Evolutionary conservation across 345 rosid genomes (phyloP).

Genomic region (Ailanthus altissimus): DNA sequence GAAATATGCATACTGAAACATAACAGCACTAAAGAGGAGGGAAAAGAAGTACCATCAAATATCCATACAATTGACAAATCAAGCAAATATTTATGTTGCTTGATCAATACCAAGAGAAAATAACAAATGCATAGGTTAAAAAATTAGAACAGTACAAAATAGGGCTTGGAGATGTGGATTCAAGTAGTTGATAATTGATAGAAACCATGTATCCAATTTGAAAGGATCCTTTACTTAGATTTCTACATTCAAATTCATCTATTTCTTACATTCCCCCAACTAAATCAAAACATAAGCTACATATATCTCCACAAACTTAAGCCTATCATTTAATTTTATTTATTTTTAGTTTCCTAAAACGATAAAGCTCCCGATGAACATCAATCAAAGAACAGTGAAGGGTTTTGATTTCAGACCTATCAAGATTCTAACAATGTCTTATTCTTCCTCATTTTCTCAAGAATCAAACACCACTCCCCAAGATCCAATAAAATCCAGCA

Average conservation of each 20-base stretch:
- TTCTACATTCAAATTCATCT: not conserved
- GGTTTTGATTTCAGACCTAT: conserved; percentile 6
- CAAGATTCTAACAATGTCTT: not conserved
- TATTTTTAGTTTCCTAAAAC: not conserved
- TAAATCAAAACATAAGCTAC: not conserved
- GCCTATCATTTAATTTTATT: no score
- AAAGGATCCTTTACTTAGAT: not conserved
- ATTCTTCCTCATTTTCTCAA: conserved; percentile 1
- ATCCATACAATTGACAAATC: not conserved
- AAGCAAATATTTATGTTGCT: conserved; percentile 1
- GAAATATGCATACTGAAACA: not conserved
- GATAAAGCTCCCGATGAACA: not conserved
- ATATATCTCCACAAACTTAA: not conserved
- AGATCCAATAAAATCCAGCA: conserved; percentile 30
- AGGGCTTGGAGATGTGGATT: not conserved
- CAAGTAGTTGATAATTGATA: not conserved
- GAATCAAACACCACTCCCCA: conserved; percentile 15
- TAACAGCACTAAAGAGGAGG: not conserved
- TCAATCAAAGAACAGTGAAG: not conserved
- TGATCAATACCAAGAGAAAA: not conserved
- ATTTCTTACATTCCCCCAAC: not conserved
- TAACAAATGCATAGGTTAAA: conserved; percentile 4
- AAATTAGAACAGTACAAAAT: not conserved
- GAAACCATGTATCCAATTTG: not conserved
- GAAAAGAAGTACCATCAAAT: not conserved